phyloP scores from a whole-genome alignment of 1,139 yeast species.

The Hanseniaspora gamundiae region DNA sequence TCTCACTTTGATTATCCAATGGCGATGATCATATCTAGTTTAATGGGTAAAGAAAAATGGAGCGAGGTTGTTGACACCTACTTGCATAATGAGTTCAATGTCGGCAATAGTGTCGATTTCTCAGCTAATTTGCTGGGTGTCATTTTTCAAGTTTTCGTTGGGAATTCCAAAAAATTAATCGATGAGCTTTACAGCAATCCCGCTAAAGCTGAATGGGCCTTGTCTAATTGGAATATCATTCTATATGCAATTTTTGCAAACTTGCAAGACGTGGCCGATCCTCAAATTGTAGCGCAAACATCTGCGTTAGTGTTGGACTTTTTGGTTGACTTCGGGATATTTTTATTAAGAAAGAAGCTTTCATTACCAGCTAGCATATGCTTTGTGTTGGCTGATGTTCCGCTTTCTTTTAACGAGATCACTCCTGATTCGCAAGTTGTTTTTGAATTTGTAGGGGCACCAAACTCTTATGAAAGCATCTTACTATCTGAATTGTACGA shows the following conservation, averaged over 20 bases:
- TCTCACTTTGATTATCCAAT: constrained; percentile 60
- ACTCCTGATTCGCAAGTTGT: constrained; percentile 14
- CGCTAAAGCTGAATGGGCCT: constrained; percentile 33
- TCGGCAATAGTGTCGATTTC: constrained; percentile 29
- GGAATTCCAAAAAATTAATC: constrained; percentile 40
- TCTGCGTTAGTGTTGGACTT: constrained; percentile 35
- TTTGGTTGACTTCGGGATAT: constrained; percentile 43
- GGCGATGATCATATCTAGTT: constrained; percentile 52
- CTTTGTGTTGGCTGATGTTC: constrained; percentile 38
- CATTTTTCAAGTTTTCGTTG: constrained; percentile 46
- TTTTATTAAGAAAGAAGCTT: constrained; percentile 31
- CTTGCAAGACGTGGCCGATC: constrained; percentile 11
- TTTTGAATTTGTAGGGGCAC: constrained; percentile 19
- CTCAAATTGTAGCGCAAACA: constrained; percentile 6
- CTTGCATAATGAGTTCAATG: constrained; percentile 29
- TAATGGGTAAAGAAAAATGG: constrained; percentile 47
- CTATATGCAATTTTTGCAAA: constrained; percentile 31
- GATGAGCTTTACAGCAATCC: constrained; percentile 32
- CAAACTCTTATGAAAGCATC: constrained; percentile 16
- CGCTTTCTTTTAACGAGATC: constrained; percentile 25
- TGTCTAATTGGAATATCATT: constrained; percentile 36
- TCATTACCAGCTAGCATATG: constrained; percentile 34
- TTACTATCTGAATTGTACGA: constrained; percentile 54
- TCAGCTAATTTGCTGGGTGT: constrained; percentile 41
- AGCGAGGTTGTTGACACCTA: constrained; percentile 39